Evolutionary conservation across 2,329 filamentous ascomycete species (phyloP).

Genomic region (Epichloe glyceriae): DNA sequence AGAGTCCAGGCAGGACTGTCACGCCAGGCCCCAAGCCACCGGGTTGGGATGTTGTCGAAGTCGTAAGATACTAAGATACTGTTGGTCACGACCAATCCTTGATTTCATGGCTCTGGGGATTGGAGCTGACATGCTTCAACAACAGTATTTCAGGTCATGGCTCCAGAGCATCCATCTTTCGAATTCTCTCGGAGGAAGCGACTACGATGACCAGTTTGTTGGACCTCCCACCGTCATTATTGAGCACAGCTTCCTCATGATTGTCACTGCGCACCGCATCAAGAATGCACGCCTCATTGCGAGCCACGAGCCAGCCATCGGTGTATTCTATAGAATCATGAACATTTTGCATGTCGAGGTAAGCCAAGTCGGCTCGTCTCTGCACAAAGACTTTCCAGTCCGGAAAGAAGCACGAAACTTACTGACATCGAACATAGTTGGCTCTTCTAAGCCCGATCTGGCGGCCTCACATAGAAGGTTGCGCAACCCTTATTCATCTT

Average conservation of each 20-base stretch:
- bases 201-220: conserved; percentile 3
- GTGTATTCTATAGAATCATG: conserved; percentile 5
- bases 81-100: neutral
- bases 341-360: conserved; percentile 5
- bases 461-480: conserved; percentile 3
- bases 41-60: conserved; percentile 3
- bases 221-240: conserved; percentile 2
- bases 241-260: conserved; percentile 4
- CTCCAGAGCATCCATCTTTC: conserved; percentile 3
- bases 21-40: neutral
- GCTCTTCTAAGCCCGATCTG: conserved; percentile 3
- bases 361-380: neutral
- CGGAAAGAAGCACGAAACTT: neutral
- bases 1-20: neutral
- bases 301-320: neutral
- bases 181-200: conserved; percentile 1
- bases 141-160: conserved; percentile 4
- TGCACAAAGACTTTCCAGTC: too few species aligned
- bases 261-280: conserved; percentile 4
- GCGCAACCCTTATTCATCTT: conserved; percentile 2
- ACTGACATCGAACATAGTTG: neutral
- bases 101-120: too few species aligned
- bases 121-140: neutral
- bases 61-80: conserved; percentile 1
- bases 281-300: conserved; percentile 1